Evolutionary conservation across 768 basidiomycete genomes (phyloP), one percentile per base, ranked within the genome.

Genomic region (Boletus sensibilis): DNA sequence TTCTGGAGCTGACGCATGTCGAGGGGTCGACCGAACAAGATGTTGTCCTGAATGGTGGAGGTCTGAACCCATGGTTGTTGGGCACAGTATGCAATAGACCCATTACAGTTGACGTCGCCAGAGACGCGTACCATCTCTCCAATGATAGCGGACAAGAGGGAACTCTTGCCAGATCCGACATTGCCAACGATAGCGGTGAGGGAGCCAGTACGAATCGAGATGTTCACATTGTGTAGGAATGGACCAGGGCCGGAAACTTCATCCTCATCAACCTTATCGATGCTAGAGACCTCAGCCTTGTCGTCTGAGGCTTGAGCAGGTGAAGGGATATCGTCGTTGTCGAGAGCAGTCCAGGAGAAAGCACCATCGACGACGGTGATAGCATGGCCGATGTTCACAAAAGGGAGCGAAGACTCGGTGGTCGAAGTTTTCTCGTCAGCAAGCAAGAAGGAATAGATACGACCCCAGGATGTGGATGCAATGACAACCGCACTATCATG

Each of bases 41-140:
- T 64, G 46, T 70, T 71, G 34, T 72, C 69, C 50, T 71, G 69
- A 34, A 70, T 70, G 13, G 66, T 68, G 49, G 63, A 49, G 10
- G 65, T 65, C 56, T 70, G 70, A 52, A 70, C 53, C 69, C 69
- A 71, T 18, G 69, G 65, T 51, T 72, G 68, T 58, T 71, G 69
- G 21, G 70, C 70, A 45, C 68, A 72, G 56, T 71, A 71, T 27
- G 68, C 70, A 49, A 71, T 56, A 11, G 69, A 66, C 11, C 69
- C 69, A 11, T 63, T 52, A 25, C 58, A 60, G 41, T 38, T 21
- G 42, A 67, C 56, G 35, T 68, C 55, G 45, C 68, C 69, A 39
- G 64, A 68, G 31, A 67, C 52, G 43, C 61, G 58, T 21, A 61
- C 33, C 68, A 70, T 71, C 57, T 70, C 68, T 29, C 68, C 68